Evolutionary conservation across 129 eudicot genomes (phyloP).

Genomic region (Ambrosia trifida): DNA sequence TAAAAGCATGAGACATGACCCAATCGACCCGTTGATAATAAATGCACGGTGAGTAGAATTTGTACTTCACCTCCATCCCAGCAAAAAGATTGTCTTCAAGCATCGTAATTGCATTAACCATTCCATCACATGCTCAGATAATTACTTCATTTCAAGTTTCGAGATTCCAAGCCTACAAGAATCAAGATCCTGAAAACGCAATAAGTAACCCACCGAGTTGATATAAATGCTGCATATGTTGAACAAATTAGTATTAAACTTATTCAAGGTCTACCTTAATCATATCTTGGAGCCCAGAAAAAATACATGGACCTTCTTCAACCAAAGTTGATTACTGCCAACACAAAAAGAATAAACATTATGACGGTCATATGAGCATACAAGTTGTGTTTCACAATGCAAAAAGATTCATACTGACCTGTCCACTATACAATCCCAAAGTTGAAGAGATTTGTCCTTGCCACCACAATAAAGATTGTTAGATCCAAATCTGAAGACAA

Average conservation of each 20-base stretch:
- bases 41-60: not conserved
- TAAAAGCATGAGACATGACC: too few relatives aligned
- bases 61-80: slow-evolving; percentile 53
- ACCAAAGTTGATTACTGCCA: slow-evolving; percentile 50
- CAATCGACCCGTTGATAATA: not conserved
- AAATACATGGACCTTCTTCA: slow-evolving; percentile 64
- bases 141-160: slow-evolving; percentile 42
- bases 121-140: slow-evolving; percentile 52
- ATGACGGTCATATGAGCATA: too few relatives aligned
- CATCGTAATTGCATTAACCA: slow-evolving; percentile 49
- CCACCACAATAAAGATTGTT: too few relatives aligned
- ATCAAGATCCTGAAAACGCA: not conserved
- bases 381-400: too few relatives aligned
- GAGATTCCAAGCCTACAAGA: slow-evolving; percentile 57
- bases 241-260: not conserved
- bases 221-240: not conserved
- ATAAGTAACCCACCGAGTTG: not conserved
- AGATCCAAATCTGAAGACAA: slow-evolving; percentile 54
- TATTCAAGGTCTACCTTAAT: slow-evolving; percentile 44
- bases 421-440: too few relatives aligned
- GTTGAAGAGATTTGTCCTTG: too few relatives aligned
- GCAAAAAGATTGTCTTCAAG: slow-evolving; percentile 54
- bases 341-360: not conserved
- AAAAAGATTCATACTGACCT: too few relatives aligned
- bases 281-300: slow-evolving; percentile 56